Percentiles rank a stretch among this genome's conserved stretches.
These are phyloP conservation scores for Juglanconis oblonga DNA, from an alignment of 2,329 filamentous ascomycete genomes.

Conservation along the genomic window DNA sequence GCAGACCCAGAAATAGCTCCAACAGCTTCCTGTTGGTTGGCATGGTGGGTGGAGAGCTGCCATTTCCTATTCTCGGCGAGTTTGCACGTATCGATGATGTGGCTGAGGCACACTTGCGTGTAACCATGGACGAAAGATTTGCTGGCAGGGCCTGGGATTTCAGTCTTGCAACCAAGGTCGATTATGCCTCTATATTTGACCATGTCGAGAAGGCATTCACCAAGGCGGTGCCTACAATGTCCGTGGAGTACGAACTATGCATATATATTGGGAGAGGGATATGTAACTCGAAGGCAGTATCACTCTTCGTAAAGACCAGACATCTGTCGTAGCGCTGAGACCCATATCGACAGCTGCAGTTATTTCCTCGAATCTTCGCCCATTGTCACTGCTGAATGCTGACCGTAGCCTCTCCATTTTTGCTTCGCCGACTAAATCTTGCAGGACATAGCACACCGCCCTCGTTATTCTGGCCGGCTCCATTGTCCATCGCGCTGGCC, in stretches of 20 bases:
- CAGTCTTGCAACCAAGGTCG: conserved; percentile 21
- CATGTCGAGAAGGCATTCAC: conserved; percentile 23
- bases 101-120: conserved; percentile 22
- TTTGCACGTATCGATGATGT: conserved; percentile 24
- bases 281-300: no score
- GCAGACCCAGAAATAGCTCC: conserved; percentile 25
- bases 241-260: not conserved
- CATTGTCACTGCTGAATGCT: no score
- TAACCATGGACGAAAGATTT: conserved; percentile 19
- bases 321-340: no score
- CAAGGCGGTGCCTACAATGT: conserved; percentile 19
- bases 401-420: no score
- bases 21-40: conserved; percentile 25
- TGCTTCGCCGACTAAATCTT: no score
- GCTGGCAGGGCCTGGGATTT: conserved; percentile 19
- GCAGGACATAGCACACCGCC: no score
- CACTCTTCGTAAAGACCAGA: no score
- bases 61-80: conserved; percentile 13
- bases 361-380: no score
- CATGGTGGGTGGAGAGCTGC: conserved; percentile 21
- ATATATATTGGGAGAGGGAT: no score
- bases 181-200: conserved; percentile 22
- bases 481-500: no score
- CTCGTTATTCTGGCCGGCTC: no score
- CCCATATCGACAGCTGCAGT: no score